Base-by-base conservation (phyloP, 208 protist species). In the Trypanosomatidae sp. region DNA sequence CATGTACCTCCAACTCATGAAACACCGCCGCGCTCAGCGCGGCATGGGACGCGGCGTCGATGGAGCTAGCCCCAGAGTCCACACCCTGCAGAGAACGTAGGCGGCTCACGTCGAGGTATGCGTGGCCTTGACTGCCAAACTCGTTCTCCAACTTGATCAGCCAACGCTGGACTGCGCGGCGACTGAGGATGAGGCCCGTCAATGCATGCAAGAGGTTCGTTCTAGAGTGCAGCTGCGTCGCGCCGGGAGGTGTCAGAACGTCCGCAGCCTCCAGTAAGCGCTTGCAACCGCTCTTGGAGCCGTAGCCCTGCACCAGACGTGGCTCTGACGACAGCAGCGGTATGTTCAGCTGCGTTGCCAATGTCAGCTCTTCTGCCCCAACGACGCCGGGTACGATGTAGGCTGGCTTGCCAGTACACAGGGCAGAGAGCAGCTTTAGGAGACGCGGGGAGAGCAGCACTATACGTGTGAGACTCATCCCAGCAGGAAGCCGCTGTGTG, bases 91-190 rank as follows among this genome's bases (percentile, higher is more conserved):
- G 68, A 3, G 87, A 77, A 9, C 75, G 76, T 59, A 98, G 86
- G 28, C 94, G 89, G 41, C 84, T 90, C 30, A 88, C 84, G 71
- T 98, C 94, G 66, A 98, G 89, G 72, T 93, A 96, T 5, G 92
- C 94, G 74, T 96, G 90, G 22, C 94, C 94, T 19, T 91, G 83
- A 55, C 94, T 94, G 36, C 82, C 80, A 36, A 83, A 87, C 73
- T 98, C 94, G n/a, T 90, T 96, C 28, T 98, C 93, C 19, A 97
- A 71, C 77, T 98, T 98, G 25, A 98, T 80, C 2, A 98, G 62
- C 93, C 95, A 98, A 0, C 93, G 88, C 12, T 79, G 67, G 30
- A 93, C 73, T 7, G 91, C 81, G 17, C 86, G 88, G 75, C 95
- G 85, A 53, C 91, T 72, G 6, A 91, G 43, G 65, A 98, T 91